Evolutionary conservation across 768 basidiomycete genomes (phyloP), one percentile per base, ranked within the genome.

Genomic region (Dioszegia hungarica): DNA sequence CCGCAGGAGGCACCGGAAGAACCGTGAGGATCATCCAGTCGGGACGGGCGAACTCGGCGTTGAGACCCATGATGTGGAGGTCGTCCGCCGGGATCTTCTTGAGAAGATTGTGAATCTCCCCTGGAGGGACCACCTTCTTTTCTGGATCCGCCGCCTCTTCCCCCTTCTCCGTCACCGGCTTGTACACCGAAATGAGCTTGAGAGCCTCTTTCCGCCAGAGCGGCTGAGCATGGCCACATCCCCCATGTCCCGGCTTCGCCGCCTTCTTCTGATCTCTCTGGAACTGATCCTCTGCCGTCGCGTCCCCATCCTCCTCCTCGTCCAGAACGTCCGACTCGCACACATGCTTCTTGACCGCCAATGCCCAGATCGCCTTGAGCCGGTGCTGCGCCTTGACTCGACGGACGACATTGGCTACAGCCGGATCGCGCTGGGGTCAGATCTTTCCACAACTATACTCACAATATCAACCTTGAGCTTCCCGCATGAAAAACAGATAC

Each of bases 11-110:
- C 0, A 99, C 94, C 33, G 95, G 95, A 75, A 98, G 82, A 34
- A 97, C 91, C 0, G 95, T 98, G 38, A 98, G 79, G 64, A 99
- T 95, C 95, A 99, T 98, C 95, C 95, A 99, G 70, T 97, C 91
- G 2, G 95, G 95, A 38, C 93, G 85, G 6, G 95, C 94, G 73
- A 95, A 98, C 73, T 90, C 89, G 56, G 92, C 89, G 25, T 89
- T 93, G 10, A 98, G 84, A 34, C 95, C 95, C 63, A 98, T 84
- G 25, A 92, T 80, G 61, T 86, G 83, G 15, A 98, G 82, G 73
- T 98, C 94, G 12, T 84, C 82, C 59, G 91, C 85, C 6, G 90
- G 84, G 79, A 98, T 91, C 82, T 97, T 97, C 79, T 90, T 89
- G 76, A 98, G 85, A n/a, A 89, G 85, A 39, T 87, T 87, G 77